phyloP scores from a whole-genome alignment of 139 green algal species.

The Zygnema cylindricum region DNA sequence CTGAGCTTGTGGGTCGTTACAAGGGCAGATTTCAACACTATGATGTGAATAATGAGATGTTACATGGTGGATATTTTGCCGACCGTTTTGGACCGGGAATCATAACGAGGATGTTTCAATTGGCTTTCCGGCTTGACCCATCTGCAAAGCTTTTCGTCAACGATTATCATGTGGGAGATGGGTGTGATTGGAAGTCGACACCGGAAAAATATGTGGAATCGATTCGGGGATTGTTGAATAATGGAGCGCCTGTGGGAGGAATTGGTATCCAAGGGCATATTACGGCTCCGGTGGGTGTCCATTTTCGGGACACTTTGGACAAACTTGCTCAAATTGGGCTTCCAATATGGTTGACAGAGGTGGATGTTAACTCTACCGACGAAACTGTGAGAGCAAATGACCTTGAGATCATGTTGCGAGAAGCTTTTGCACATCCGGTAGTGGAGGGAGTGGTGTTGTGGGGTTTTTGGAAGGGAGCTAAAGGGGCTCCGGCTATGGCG shows the following conservation, averaged over 20 bases:
- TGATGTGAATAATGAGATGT: conserved; percentile 63
- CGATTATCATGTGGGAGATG: conserved; percentile 54
- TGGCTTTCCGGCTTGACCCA: conserved; percentile 23
- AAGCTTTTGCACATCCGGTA: conserved; percentile 48
- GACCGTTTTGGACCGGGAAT: not conserved
- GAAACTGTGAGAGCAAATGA: conserved; percentile 49
- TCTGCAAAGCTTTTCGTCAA: conserved; percentile 51
- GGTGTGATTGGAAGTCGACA: not conserved
- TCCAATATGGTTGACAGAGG: conserved; percentile 55
- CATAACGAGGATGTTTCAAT: conserved; percentile 34
- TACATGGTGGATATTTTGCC: conserved; percentile 47
- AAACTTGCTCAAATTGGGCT: conserved; percentile 11
- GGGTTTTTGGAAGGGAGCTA: conserved; percentile 56
- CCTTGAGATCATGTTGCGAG: conserved; percentile 53
- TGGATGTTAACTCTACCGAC: conserved; percentile 38
- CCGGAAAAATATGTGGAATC: conserved; percentile 53
- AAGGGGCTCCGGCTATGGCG: conserved; percentile 20
- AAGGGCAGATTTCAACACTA: conserved; percentile 27
- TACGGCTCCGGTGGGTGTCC: conserved; percentile 8
- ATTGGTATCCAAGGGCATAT: conserved; percentile 51
- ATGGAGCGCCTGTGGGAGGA: conserved; percentile 38
- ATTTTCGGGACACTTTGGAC: conserved; percentile 27
- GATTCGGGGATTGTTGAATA: conserved; percentile 9
- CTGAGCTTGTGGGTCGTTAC: conserved; percentile 28
- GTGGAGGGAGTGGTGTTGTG: conserved; percentile 59